Evolutionary conservation across 2,329 filamentous ascomycete genomes (phyloP).

Genomic region (Penicillium fuscoglaucum): DNA sequence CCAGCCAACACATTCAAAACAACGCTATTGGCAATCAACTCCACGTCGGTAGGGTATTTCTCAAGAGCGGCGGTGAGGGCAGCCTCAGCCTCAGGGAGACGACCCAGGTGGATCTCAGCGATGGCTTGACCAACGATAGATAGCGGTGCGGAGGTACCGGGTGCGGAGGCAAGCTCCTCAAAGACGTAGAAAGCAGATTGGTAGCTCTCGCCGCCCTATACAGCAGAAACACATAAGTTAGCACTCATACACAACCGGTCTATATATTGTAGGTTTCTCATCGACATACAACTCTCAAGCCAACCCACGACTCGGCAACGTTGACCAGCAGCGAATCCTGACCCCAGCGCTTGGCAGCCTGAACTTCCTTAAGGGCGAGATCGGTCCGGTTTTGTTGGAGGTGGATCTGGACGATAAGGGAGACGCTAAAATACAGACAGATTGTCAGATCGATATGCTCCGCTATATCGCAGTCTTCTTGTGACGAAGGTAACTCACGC

Average conservation of each 20-base stretch:
- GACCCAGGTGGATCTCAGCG: constrained; percentile 84
- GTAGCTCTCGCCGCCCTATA: constrained; percentile 87
- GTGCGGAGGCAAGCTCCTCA: constrained; percentile 88
- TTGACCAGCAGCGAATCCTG: constrained; percentile 94
- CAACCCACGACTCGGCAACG: constrained; percentile 92
- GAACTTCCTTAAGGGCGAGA: constrained; percentile 84
- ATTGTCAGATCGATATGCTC: constrained; percentile 11
- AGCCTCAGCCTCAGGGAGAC: constrained; percentile 83
- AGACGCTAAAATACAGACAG: constrained; percentile 56
- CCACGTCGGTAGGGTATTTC: constrained; percentile 68
- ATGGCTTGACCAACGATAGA: constrained; percentile 85
- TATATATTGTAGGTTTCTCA: too few species aligned
- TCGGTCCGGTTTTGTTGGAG: constrained; percentile 89
- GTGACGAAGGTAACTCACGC: constrained; percentile 58
- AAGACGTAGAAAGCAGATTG: constrained; percentile 97
- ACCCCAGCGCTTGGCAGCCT: constrained; percentile 84
- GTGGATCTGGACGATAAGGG: constrained; percentile 88
- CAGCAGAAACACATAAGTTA: background rate
- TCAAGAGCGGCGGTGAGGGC: constrained; percentile 78
- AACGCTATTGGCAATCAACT: constrained; percentile 78
- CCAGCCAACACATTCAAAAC: constrained; percentile 77
- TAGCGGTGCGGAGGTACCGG: constrained; percentile 72
- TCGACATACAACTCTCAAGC: constrained; percentile 72
- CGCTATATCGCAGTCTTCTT: background rate
- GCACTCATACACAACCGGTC: background rate